Evolutionary conservation across 1,139 yeast genomes (phyloP).

Genomic region (Pneumocystis wakefieldiae): DNA sequence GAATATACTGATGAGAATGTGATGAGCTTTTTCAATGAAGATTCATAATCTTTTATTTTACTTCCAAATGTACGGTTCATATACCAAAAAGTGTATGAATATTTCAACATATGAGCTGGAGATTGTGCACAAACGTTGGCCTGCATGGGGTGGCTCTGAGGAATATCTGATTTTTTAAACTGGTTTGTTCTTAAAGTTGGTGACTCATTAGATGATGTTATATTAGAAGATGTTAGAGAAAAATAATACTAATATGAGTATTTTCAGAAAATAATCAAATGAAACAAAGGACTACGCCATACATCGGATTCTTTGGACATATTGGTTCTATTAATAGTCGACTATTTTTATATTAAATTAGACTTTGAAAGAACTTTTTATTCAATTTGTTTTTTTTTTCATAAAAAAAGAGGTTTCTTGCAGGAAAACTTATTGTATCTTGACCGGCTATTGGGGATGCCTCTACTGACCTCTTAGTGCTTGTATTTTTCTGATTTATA

Average conservation of each 20-base stretch:
- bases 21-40: constrained; percentile 24
- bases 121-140: not conserved
- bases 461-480: not conserved
- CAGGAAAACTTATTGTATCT: too few species aligned
- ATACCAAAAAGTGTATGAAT: constrained; percentile 17
- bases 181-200: not conserved
- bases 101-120: not conserved
- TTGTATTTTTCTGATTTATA: not conserved
- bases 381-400: not conserved
- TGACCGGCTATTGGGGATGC: too few species aligned
- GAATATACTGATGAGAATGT: constrained; percentile 24
- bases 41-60: constrained; percentile 23
- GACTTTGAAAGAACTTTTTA: not conserved
- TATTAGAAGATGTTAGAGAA: not conserved
- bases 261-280: not conserved
- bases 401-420: not conserved
- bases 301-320: not conserved
- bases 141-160: not conserved
- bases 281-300: not conserved
- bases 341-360: not conserved
- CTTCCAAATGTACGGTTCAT: constrained; percentile 26
- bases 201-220: not conserved
- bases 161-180: not conserved
- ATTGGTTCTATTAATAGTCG: not conserved
- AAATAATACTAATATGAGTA: not conserved